Percentiles rank a stretch among this genome's conserved stretches.
Evolutionary conservation across 306 rosid species (phyloP).

Genomic region (Castanospermum australe): DNA sequence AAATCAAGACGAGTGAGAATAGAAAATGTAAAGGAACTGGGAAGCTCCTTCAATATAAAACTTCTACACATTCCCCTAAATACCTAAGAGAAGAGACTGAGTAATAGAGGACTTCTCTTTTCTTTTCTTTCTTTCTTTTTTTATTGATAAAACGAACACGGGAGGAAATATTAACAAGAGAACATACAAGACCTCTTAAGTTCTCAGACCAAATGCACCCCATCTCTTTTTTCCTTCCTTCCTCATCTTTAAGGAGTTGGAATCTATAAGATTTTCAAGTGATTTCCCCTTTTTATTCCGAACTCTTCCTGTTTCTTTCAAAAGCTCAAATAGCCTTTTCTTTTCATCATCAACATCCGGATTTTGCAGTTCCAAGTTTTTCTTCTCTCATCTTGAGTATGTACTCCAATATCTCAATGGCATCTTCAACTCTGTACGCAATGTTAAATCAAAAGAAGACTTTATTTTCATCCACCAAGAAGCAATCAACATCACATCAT

Average conservation of each 20-base stretch:
- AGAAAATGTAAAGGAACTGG: not conserved
- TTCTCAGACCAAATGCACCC: not conserved
- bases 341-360: slow-evolving; percentile 17
- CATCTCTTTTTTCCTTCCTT: not conserved
- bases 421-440: slow-evolving; percentile 3
- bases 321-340: slow-evolving; percentile 6
- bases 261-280: slow-evolving; percentile 14
- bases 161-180: not conserved
- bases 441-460: not conserved
- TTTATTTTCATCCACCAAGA: not conserved
- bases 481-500: not conserved
- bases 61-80: not conserved
- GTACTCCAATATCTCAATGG: slow-evolving; percentile 17
- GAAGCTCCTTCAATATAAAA: not conserved
- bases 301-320: slow-evolving; percentile 18
- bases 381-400: slow-evolving; percentile 12
- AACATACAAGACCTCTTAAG: not conserved
- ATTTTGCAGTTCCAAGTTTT: slow-evolving; percentile 17
- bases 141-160: not conserved
- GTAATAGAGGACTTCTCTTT: too few species aligned
- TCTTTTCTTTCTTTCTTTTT: not conserved
- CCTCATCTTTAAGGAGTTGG: slow-evolving; percentile 6
- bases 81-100: not conserved
- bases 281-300: slow-evolving; percentile 16
- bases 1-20: not conserved